Evolutionary conservation across 208 protist species (phyloP), one percentile per base, ranked within the genome.

Genomic region (Lotmaria passim): DNA sequence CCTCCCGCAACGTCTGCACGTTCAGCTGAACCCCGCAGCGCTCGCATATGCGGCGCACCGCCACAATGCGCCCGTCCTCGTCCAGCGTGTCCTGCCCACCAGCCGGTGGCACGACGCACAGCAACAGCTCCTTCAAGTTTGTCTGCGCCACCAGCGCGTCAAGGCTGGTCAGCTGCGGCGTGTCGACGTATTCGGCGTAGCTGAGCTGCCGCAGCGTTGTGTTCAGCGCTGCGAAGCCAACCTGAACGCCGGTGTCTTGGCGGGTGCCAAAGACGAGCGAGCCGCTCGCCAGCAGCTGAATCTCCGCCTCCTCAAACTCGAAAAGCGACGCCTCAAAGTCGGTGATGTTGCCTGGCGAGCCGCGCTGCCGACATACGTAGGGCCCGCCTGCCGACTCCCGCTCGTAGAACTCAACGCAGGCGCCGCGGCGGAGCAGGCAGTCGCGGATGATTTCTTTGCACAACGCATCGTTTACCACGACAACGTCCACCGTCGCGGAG

Each of bases 271-370:
- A 79, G 39, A 93, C 79, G n/a, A 96, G 38, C 5, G 76, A 69
- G 12, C 89, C 92, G 21, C 78, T 84, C 28, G 92, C 73, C 68
- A 91, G 78, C 26, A 95, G 73, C 75, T 93, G 87, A n/a, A 96
- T 88, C 62, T 94, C 89, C 17, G 88, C 77, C 72, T 96, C 92
- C 53, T 94, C 89, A 61, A 91, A 92, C 41, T 92, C 81, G 43
- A 96, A 96, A 11, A 96, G 86, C 7, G 86, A 86, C 0, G 92
- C 84, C 71, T 96, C 92, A 75, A 96, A 96, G 81, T 95, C 92
- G 17, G 88, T 60, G 65, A 94, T 93, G 68, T 96, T 90, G 26
- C 92, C 92, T 0, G 92, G 92, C 12, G 92, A 91, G 30, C 87
- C 92, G 43, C 86, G 89, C 78, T 94, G 92, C n/a, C 90, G 82